Evolutionary conservation across 2,329 filamentous ascomycete species (phyloP).

Genomic region (Dactylellina leptospora): DNA sequence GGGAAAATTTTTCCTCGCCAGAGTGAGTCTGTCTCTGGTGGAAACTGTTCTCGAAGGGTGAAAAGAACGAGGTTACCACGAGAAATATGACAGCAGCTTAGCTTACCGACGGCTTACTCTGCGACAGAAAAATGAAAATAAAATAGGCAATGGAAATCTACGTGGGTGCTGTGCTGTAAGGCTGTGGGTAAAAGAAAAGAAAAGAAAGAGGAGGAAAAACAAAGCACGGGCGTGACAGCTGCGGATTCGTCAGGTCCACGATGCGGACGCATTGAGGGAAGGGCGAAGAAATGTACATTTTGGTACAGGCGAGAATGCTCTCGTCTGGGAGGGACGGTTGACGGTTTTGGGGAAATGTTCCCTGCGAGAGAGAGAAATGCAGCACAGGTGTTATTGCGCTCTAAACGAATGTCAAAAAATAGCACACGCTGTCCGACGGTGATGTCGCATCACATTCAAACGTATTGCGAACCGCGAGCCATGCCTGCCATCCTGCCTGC

Average conservation of each 20-base stretch:
- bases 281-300: no score
- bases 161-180: background rate
- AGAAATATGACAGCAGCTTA: constrained; percentile 15
- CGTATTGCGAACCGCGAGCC: no score
- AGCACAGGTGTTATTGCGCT: no score
- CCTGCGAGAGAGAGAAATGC: no score
- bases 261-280: no score
- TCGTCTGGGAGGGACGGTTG: no score
- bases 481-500: no score
- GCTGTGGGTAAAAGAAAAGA: background rate
- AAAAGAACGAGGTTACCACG: constrained; percentile 22
- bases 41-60: background rate
- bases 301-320: no score
- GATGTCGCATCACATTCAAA: constrained; percentile 3
- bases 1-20: constrained; percentile 13
- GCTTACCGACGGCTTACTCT: constrained; percentile 22
- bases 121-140: background rate
- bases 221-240: no score
- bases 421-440: background rate
- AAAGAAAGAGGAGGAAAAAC: background rate
- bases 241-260: no score
- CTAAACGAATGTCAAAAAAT: constrained; percentile 12
- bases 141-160: background rate
- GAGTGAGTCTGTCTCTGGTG: background rate
- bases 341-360: no score